phyloP scores from a whole-genome alignment of 1,284 basidiomycete species.

The Pseudozyma hubeiensis region DNA sequence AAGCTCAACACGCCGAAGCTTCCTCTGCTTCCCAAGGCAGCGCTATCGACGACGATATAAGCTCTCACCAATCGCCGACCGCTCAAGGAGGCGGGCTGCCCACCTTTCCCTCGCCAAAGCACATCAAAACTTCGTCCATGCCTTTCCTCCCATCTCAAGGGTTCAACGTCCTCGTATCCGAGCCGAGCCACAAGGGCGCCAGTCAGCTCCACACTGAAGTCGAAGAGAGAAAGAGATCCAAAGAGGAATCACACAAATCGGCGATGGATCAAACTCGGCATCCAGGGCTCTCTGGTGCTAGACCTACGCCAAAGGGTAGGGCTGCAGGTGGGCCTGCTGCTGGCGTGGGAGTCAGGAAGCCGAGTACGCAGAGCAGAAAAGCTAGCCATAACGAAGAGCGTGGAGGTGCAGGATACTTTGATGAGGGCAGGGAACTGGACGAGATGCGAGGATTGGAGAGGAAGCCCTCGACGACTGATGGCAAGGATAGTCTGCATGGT shows the following conservation, averaged over 20 bases:
- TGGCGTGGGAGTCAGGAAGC: conserved; percentile 21
- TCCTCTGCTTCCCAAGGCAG: conserved; percentile 15
- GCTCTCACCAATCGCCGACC: not conserved
- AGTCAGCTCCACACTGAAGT: conserved; percentile 12
- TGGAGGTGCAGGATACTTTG: conserved; percentile 12
- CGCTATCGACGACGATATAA: conserved; percentile 9
- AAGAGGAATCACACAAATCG: conserved; percentile 15
- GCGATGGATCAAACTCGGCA: conserved; percentile 29
- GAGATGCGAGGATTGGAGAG: conserved; percentile 14
- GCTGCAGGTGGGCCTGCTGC: conserved; percentile 36
- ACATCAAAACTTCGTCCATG: conserved; percentile 35
- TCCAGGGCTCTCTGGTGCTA: conserved; percentile 31
- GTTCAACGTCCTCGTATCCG: conserved; percentile 16
- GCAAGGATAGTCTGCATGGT: conserved; percentile 4
- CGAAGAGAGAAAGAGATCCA: conserved; percentile 1
- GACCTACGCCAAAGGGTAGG: conserved; percentile 18
- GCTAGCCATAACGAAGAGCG: conserved; percentile 1
- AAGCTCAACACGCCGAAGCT: conserved; percentile 10
- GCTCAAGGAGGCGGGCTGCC: not conserved
- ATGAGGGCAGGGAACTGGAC: conserved; percentile 2
- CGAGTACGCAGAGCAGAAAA: conserved; percentile 19
- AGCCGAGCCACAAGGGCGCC: conserved; percentile 8
- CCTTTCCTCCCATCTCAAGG: conserved; percentile 35
- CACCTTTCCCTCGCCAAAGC: conserved; percentile 8
- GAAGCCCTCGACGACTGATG: conserved; percentile 2